A percentile compares a stretch with the other conserved stretches of the same genome.
Evolutionary conservation across 192 early-diverging fungal species (phyloP).

Genomic region (Umbelopsis sp.): DNA sequence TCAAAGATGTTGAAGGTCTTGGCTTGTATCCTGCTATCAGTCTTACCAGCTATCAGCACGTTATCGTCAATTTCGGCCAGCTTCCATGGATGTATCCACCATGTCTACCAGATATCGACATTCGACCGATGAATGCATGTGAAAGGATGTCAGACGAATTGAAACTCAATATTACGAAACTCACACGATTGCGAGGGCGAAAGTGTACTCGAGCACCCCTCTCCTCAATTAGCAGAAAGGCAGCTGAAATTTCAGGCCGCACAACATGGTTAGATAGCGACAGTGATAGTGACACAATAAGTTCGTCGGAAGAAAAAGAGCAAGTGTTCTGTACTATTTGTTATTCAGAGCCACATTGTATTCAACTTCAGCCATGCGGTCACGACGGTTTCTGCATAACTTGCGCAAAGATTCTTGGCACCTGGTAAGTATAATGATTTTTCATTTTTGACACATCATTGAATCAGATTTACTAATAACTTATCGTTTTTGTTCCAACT

Average conservation of each 20-base stretch:
- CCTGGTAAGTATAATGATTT: constrained; percentile 24
- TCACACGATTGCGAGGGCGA: background rate
- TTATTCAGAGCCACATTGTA: constrained; percentile 34
- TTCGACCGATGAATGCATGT: background rate
- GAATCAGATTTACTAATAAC: background rate
- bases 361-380: constrained; percentile 27
- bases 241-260: background rate
- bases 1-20: constrained; percentile 33
- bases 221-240: background rate
- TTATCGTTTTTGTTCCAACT: no score
- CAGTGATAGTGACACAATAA: background rate
- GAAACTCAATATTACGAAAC: constrained; percentile 4
- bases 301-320: background rate
- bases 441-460: background rate
- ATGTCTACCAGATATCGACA: constrained; percentile 23
- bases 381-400: constrained; percentile 30
- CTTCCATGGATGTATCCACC: constrained; percentile 38
- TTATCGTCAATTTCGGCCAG: constrained; percentile 70
- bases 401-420: constrained; percentile 25
- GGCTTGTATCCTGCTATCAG: constrained; percentile 73
- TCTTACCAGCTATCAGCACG: constrained; percentile 72
- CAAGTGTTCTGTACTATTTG: constrained; percentile 33
- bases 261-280: background rate
- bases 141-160: background rate
- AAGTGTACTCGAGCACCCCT: background rate